Percentiles rank a stretch among this genome's conserved stretches.
phyloP scores from a whole-genome alignment of 345 rosid species.

The Hibiscus tridactylites region DNA sequence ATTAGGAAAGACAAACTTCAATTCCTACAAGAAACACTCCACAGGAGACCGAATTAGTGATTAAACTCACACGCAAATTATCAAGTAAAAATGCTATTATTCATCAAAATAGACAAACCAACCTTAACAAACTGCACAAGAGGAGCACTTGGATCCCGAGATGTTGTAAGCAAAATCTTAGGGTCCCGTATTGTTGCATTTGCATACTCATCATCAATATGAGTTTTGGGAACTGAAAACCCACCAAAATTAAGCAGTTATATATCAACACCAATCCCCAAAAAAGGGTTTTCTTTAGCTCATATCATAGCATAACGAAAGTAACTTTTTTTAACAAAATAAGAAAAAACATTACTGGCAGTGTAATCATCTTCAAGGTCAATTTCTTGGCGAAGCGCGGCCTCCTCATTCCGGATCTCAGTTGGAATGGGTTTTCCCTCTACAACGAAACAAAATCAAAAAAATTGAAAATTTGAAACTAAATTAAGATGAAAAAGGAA shows the following conservation, averaged over 20 bases:
- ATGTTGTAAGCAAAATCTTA: slow-evolving; percentile 76
- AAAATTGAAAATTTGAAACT: neutral
- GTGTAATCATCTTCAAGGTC: slow-evolving; percentile 84
- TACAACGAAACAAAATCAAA: slow-evolving; percentile 26
- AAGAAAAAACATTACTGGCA: slow-evolving; percentile 26
- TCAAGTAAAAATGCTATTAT: neutral
- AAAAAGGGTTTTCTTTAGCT: neutral
- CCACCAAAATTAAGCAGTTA: slow-evolving; percentile 3
- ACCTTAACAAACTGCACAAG: slow-evolving; percentile 78
- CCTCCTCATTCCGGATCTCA: slow-evolving; percentile 79
- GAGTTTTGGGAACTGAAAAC: slow-evolving; percentile 51
- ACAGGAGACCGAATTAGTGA: slow-evolving; percentile 1
- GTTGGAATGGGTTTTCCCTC: slow-evolving; percentile 97
- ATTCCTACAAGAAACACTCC: slow-evolving; percentile 47
- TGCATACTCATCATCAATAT: slow-evolving; percentile 90
- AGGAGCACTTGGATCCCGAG: slow-evolving; percentile 83
- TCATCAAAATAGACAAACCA: neutral
- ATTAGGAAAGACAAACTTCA: slow-evolving; percentile 79
- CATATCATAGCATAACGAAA: no score
- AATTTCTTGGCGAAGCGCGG: slow-evolving; percentile 72
- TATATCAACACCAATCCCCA: neutral
- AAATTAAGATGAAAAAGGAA: neutral
- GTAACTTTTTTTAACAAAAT: no score
- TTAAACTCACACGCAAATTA: neutral
- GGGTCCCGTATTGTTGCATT: slow-evolving; percentile 59